Evolutionary conservation across 2,329 filamentous ascomycete genomes (phyloP).

Genomic region (Botrytis galanthina): DNA sequence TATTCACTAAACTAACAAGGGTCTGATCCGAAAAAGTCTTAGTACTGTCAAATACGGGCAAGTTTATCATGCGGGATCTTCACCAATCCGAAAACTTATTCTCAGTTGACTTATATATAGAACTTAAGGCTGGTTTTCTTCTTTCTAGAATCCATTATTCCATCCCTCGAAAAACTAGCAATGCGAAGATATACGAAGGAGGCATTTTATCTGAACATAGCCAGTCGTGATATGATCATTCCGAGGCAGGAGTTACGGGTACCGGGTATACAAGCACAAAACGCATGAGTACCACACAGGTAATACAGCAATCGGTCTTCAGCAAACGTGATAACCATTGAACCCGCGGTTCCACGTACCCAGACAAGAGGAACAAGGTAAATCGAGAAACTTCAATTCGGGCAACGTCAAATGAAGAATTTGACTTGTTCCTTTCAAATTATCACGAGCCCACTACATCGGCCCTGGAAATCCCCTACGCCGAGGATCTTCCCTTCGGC

Average conservation of each 20-base stretch:
- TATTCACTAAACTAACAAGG: not conserved
- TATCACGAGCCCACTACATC: not conserved
- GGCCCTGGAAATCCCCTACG: not conserved
- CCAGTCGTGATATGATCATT: not conserved
- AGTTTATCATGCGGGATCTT: not conserved
- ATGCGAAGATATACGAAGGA: not conserved
- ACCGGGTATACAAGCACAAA: not conserved
- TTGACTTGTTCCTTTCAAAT: not conserved
- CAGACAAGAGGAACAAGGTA: not conserved
- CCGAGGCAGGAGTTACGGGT: not conserved
- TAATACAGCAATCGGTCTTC: not conserved
- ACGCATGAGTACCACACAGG: not conserved
- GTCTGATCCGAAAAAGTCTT: not conserved
- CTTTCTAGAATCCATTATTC: not conserved
- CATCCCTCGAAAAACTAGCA: not conserved
- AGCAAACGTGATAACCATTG: not conserved
- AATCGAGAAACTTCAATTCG: not conserved
- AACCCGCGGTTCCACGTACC: not conserved
- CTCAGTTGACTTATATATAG: constrained; percentile 7
- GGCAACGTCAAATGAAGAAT: not conserved
- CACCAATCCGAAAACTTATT: not conserved
- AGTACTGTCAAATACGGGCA: not conserved
- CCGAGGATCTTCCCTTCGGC: not conserved
- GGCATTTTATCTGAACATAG: not conserved
- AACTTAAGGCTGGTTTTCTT: not conserved